Percentiles rank a stretch among this genome's conserved stretches.
These are phyloP conservation scores for Spizellomyces punctatus DNA, from an alignment of 192 early-diverging fungal species.

Conservation along the genomic window DNA sequence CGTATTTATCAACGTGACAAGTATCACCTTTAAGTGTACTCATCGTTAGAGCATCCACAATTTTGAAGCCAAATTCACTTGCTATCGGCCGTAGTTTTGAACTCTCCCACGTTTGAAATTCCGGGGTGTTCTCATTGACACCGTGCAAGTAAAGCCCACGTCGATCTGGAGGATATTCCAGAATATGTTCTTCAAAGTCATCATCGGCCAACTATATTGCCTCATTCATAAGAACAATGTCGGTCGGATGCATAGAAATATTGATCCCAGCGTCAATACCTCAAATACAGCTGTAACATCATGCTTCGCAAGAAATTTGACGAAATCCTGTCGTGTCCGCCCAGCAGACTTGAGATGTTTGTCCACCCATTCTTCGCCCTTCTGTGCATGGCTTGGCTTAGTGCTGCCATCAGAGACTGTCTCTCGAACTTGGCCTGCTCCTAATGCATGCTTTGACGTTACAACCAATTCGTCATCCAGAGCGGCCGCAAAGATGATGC, in stretches of 20 bases:
- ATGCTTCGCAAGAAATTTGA: conserved; percentile 67
- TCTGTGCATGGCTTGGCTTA: conserved; percentile 60
- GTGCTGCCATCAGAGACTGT: conserved; percentile 4
- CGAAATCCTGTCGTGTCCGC: conserved; percentile 68
- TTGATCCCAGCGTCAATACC: conserved; percentile 38
- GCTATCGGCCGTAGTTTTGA: conserved; percentile 64
- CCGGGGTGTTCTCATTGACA: conserved; percentile 76
- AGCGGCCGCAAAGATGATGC: conserved; percentile 84
- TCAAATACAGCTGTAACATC: conserved; percentile 86
- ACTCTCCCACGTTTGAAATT: conserved; percentile 74
- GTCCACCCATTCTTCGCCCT: conserved; percentile 73
- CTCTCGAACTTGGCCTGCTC: conserved; percentile 5
- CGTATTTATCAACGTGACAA: background rate
- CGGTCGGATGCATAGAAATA: background rate
- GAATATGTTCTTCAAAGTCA: conserved; percentile 92
- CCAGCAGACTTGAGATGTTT: conserved; percentile 61
- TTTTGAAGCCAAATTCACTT: conserved; percentile 71
- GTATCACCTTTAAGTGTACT: conserved; percentile 49
- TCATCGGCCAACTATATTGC: conserved; percentile 78
- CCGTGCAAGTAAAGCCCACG: conserved; percentile 92
- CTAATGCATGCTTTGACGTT: conserved; percentile 84
- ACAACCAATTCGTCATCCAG: conserved; percentile 72
- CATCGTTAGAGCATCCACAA: conserved; percentile 55
- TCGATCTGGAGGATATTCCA: conserved; percentile 77
- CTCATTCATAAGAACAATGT: conserved; percentile 34